phyloP scores from a whole-genome alignment of 2,329 filamentous ascomycete genomes.

The Curvularia verruculosa region DNA sequence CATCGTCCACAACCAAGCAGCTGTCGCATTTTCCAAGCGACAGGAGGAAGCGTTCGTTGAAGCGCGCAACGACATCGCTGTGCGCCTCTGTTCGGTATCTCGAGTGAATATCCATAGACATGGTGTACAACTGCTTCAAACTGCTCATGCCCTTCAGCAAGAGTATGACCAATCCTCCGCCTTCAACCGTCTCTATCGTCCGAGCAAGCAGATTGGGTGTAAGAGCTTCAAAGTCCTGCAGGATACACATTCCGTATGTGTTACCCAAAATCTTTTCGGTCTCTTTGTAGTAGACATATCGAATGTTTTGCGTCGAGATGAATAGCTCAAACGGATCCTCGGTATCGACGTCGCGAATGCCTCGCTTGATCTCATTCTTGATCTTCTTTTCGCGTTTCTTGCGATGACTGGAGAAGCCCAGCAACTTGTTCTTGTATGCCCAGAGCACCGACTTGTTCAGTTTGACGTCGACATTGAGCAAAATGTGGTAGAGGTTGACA shows the following conservation, averaged over 20 bases:
- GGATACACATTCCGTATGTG: constrained; percentile 97
- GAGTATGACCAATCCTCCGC: constrained; percentile 87
- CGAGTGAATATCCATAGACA: constrained; percentile 98
- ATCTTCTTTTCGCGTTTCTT: constrained; percentile 99
- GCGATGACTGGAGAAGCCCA: constrained; percentile 91
- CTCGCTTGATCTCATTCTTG: constrained; percentile 96
- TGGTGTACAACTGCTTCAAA: constrained; percentile 93
- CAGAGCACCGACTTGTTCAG: constrained; percentile 96
- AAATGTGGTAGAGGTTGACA: constrained; percentile 91
- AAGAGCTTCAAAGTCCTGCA: constrained; percentile 97
- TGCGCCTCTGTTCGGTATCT: constrained; percentile 96
- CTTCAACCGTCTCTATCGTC: constrained; percentile 96
- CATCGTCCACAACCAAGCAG: constrained; percentile 95
- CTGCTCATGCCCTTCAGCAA: constrained; percentile 96
- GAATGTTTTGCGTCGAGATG: constrained; percentile 93
- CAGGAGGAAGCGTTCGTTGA: constrained; percentile 96
- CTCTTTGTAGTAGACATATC: constrained; percentile 99
- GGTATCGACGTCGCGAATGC: constrained; percentile 86
- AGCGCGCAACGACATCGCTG: constrained; percentile 89
- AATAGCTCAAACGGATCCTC: constrained; percentile 98
- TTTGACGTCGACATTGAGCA: constrained; percentile 87
- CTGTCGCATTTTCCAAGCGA: constrained; percentile 94
- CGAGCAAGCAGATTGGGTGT: constrained; percentile 96
- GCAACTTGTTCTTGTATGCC: constrained; percentile 97
- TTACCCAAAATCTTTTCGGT: constrained; percentile 98